These are phyloP conservation scores for Diaporthe aspalathi DNA, from an alignment of 2,329 filamentous ascomycete species.

Conservation along the genomic window DNA sequence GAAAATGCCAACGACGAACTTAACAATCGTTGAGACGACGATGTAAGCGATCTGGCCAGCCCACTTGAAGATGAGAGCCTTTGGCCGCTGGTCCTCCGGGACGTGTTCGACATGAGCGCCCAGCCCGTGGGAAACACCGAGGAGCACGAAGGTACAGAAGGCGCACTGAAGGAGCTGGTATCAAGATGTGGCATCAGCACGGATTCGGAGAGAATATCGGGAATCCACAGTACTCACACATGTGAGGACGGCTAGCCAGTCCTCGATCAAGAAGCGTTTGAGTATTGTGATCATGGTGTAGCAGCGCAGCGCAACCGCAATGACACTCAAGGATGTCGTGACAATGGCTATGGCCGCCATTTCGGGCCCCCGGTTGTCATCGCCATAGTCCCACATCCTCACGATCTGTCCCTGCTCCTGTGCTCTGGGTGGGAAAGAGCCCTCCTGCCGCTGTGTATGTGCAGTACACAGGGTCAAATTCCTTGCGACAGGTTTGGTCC, in stretches of 20 bases:
- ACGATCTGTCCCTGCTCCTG: not conserved
- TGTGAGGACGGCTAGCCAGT: slow-evolving; percentile 38
- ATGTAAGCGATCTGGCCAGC: slow-evolving; percentile 53
- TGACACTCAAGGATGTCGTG: slow-evolving; percentile 34
- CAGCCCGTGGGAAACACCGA: slow-evolving; percentile 36
- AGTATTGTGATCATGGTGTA: slow-evolving; percentile 38
- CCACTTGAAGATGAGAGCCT: slow-evolving; percentile 46
- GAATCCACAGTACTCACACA: slow-evolving; percentile 23
- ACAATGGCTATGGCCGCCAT: slow-evolving; percentile 35
- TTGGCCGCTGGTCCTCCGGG: slow-evolving; percentile 27
- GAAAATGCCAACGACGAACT: slow-evolving; percentile 54
- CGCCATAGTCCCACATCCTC: slow-evolving; percentile 39
- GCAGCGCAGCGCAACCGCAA: slow-evolving; percentile 36
- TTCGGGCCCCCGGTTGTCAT: slow-evolving; percentile 36
- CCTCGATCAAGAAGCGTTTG: slow-evolving; percentile 38
- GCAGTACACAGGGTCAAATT: slow-evolving; percentile 29
- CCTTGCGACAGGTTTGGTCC: slow-evolving; percentile 5
- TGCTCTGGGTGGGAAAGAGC: not conserved
- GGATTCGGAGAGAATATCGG: not conserved
- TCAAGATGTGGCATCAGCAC: slow-evolving; percentile 3
- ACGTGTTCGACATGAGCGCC: slow-evolving; percentile 36
- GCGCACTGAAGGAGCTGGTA: slow-evolving; percentile 32
- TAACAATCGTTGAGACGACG: slow-evolving; percentile 52
- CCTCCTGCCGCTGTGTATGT: not conserved
- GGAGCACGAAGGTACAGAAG: slow-evolving; percentile 34